Evolutionary conservation across 805 yeast species (phyloP), one percentile per base, ranked within the genome.

Genomic region (Candida chilensis): DNA sequence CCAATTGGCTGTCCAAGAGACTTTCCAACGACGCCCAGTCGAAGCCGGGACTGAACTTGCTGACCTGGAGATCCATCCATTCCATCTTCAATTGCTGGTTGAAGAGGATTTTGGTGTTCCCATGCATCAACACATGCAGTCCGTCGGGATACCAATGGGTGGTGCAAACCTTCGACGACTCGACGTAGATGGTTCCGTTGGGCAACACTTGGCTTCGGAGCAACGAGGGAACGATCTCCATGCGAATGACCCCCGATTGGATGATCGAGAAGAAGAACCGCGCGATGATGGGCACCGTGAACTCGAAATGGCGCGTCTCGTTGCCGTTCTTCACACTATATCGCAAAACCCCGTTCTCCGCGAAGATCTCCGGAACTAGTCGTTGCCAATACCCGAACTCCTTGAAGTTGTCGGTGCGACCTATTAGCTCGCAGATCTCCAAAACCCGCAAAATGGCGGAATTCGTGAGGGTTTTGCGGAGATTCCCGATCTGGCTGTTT

Each of bases 131-230:
- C 6, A 82, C 74, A 40, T 67, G 67, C 3, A 88, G 76, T 0
- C 92, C 94, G 51, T 84, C 94, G 2, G 57, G 51, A 45, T 74
- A 82, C 49, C 69, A 62, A 39, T 65, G 69, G 12, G 68, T 57
- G 27, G 68, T 50, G 1, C 69, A 54, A 20, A 68, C 58, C 27
- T 72, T 56, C 9, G 73, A 60, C 28, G 77, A 67, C 24, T 74
- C 78, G 20, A 78, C 48, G 31, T 67, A 62, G 0, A 74, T 67
- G 4, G 69, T 60, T 0, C 77, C 77, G 36, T 70, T 64, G 4
- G 73, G 64, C 28, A 74, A 46, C 1, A 68, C 67, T 34, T 69
- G 70, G 5, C 79, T 74, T 20, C 70, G 59, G 17, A 71, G 37
- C 36, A 64, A 54, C 16, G 64, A 63, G 2, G 75, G 70, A 5